A percentile compares a stretch with the other conserved stretches of the same genome.
phyloP scores from a whole-genome alignment of 2,329 filamentous ascomycete species.

The Ploettnerulaceae sp. region DNA sequence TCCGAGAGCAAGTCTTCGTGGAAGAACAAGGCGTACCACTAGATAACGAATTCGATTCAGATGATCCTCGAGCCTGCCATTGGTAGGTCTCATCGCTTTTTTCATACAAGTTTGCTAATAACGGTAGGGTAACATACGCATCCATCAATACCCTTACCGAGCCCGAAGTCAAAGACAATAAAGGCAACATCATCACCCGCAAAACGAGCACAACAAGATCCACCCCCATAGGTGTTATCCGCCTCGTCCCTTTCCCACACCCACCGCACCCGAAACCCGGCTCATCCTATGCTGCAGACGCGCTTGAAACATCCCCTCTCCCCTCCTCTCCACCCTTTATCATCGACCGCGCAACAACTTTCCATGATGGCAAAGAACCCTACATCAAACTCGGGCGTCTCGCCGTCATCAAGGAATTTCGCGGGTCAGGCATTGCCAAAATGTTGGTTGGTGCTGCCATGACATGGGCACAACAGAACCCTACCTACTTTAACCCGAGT shows the following conservation, averaged over 20 bases:
- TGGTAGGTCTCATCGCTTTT: slow-evolving; percentile 49
- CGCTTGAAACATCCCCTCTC: slow-evolving; percentile 14
- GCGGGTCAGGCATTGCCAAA: slow-evolving; percentile 59
- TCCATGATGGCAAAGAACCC: slow-evolving; percentile 60
- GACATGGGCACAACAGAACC: slow-evolving; percentile 61
- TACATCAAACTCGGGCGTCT: slow-evolving; percentile 81
- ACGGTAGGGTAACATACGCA: slow-evolving; percentile 53
- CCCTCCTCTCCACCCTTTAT: slow-evolving; percentile 19
- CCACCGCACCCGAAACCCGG: slow-evolving; percentile 52
- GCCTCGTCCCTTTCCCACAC: slow-evolving; percentile 57
- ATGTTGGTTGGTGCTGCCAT: slow-evolving; percentile 64
- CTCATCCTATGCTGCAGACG: slow-evolving; percentile 23
- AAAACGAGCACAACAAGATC: slow-evolving; percentile 40
- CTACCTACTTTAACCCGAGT: slow-evolving; percentile 45
- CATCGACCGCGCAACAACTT: slow-evolving; percentile 38
- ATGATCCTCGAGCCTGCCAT: slow-evolving; percentile 76
- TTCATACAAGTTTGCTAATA: background rate
- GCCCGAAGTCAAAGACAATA: slow-evolving; percentile 41
- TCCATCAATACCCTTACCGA: slow-evolving; percentile 48
- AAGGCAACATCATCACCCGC: slow-evolving; percentile 39
- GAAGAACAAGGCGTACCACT: slow-evolving; percentile 52
- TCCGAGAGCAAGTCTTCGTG: slow-evolving; percentile 58
- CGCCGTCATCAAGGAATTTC: slow-evolving; percentile 61
- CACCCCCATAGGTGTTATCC: slow-evolving; percentile 30
- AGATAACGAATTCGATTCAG: slow-evolving; percentile 72